Percentiles rank a stretch among this genome's conserved stretches.
These are phyloP conservation scores for Penicillium sp. DNA, from an alignment of 2,329 filamentous ascomycete species.

Conservation along the genomic window DNA sequence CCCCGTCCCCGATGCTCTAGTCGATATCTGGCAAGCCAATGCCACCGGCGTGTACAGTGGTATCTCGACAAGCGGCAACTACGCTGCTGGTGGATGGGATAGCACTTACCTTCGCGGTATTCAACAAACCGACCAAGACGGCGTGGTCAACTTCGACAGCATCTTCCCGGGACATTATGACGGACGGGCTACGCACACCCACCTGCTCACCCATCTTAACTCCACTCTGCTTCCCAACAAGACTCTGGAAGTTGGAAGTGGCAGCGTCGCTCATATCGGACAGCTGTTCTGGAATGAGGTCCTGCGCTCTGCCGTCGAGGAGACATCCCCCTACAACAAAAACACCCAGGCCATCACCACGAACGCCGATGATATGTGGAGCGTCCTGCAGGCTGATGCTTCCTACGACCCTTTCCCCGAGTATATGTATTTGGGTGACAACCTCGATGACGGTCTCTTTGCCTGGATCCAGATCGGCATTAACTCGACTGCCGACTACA, in stretches of 20 bases:
- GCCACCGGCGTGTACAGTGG: constrained; percentile 51
- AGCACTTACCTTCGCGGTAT: constrained; percentile 56
- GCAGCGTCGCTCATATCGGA: constrained; percentile 53
- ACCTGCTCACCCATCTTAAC: constrained; percentile 52
- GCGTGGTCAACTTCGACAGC: constrained; percentile 55
- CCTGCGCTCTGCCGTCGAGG: constrained; percentile 50
- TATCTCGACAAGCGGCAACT: constrained; percentile 33
- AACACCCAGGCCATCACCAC: constrained; percentile 38
- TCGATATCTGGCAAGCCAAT: constrained; percentile 56
- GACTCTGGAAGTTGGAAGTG: constrained; percentile 49
- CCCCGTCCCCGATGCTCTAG: constrained; percentile 41
- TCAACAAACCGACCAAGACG: constrained; percentile 51
- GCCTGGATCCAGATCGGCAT: constrained; percentile 57
- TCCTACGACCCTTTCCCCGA: constrained; percentile 59
- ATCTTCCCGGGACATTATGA: constrained; percentile 54
- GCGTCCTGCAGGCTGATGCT: constrained; percentile 46
- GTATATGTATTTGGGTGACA: constrained; percentile 58
- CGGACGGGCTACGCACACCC: constrained; percentile 55
- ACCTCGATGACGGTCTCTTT: constrained; percentile 51
- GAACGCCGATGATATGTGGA: constrained; percentile 50
- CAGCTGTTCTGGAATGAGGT: constrained; percentile 57
- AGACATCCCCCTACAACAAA: constrained; percentile 42
- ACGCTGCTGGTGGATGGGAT: constrained; percentile 36
- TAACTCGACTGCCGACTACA: constrained; percentile 42
- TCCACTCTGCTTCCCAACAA: constrained; percentile 46